phyloP scores from a whole-genome alignment of 2,329 filamentous ascomycete genomes.

The Aspergillus pseudoglaucus region DNA sequence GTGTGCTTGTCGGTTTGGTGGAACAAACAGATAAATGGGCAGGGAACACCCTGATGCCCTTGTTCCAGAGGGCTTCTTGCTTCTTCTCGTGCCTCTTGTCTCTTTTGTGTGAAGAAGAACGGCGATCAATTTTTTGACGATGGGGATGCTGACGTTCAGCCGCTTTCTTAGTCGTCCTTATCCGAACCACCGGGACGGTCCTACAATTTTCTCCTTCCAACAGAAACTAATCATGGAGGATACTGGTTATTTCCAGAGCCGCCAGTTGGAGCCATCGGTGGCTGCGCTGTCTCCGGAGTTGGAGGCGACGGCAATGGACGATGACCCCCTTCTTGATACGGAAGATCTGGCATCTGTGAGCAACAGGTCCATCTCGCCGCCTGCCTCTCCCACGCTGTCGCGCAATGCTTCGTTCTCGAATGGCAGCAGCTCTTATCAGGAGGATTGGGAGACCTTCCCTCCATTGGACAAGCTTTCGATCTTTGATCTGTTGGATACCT shows the following conservation, averaged over 20 bases:
- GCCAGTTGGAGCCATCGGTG: slow-evolving; percentile 18
- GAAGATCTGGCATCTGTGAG: slow-evolving; percentile 19
- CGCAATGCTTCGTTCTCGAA: slow-evolving; percentile 76
- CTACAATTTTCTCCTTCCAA: slow-evolving; percentile 32
- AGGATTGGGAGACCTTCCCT: slow-evolving; percentile 80
- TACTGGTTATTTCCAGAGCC: slow-evolving; percentile 12
- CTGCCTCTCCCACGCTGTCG: slow-evolving; percentile 48
- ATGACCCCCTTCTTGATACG: slow-evolving; percentile 19
- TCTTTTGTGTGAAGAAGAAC: slow-evolving; percentile 1
- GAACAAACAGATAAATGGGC: not conserved
- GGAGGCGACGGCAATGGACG: slow-evolving; percentile 17
- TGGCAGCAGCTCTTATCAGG: slow-evolving; percentile 76
- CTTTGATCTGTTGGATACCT: slow-evolving; percentile 88
- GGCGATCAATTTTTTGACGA: slow-evolving; percentile 9
- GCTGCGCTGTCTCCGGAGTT: slow-evolving; percentile 18
- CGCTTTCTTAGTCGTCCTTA: slow-evolving; percentile 34
- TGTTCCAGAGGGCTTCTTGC: not conserved
- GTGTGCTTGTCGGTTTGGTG: not conserved
- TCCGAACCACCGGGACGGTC: slow-evolving; percentile 26
- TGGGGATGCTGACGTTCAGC: slow-evolving; percentile 33
- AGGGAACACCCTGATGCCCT: not conserved
- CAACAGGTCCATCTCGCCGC: slow-evolving; percentile 25
- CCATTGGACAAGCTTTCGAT: slow-evolving; percentile 84
- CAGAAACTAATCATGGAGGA: slow-evolving; percentile 31
- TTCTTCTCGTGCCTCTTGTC: not conserved